Evolutionary conservation across 805 yeast species (phyloP).

Genomic region (Yarrowia yakushimensis): DNA sequence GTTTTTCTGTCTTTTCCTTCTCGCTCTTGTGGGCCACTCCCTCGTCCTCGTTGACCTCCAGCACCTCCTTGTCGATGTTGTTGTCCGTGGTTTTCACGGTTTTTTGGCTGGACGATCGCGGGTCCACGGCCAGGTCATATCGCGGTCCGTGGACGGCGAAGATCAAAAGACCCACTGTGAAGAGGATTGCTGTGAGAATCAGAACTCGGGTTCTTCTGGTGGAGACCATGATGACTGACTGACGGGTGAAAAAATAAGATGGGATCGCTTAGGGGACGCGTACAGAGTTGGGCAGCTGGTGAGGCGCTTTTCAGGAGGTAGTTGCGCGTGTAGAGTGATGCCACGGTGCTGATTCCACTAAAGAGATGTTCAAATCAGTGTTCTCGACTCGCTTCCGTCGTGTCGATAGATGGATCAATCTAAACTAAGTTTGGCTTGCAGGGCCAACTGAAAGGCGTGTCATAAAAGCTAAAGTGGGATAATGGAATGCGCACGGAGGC

Average conservation of each 20-base stretch:
- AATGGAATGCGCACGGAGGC: not conserved
- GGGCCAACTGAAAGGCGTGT: not conserved
- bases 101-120: slow-evolving; percentile 27
- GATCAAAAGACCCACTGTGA: slow-evolving; percentile 37
- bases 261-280: not conserved
- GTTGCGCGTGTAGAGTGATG: not conserved
- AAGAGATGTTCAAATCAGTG: not conserved
- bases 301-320: not conserved
- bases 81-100: slow-evolving; percentile 25
- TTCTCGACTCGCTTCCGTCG: not conserved
- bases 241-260: not conserved
- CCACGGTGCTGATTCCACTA: not conserved
- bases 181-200: slow-evolving; percentile 43
- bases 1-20: slow-evolving; percentile 35
- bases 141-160: slow-evolving; percentile 40
- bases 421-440: not conserved
- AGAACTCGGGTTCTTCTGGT: slow-evolving; percentile 43
- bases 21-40: slow-evolving; percentile 43
- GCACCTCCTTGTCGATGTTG: slow-evolving; percentile 12
- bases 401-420: slow-evolving; percentile 8
- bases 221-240: slow-evolving; percentile 29
- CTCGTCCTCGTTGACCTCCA: slow-evolving; percentile 40
- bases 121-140: slow-evolving; percentile 24
- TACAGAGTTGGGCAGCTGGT: not conserved
- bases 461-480: not conserved